Evolutionary conservation across 805 yeast species (phyloP).

Genomic region (Saturnispora galanensis): DNA sequence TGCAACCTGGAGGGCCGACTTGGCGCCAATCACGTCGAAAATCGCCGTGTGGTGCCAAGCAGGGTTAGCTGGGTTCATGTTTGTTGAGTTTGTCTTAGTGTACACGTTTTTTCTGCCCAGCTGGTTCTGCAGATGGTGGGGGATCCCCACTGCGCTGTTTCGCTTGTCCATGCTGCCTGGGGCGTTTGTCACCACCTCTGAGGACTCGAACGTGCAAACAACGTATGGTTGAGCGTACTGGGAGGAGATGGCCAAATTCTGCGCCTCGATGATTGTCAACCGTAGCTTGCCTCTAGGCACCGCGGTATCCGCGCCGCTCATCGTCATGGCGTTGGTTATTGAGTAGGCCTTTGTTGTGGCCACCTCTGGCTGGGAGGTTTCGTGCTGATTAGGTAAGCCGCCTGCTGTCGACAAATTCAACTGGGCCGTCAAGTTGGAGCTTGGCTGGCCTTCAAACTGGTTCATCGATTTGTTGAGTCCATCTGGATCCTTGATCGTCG

Average conservation of each 20-base stretch:
- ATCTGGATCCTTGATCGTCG: constrained; percentile 38
- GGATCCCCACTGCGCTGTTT: too few species aligned
- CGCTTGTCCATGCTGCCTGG: constrained; percentile 39
- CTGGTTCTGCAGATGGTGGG: constrained; percentile 19
- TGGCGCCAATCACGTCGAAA: constrained; percentile 82
- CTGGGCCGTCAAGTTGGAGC: constrained; percentile 16
- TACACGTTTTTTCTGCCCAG: constrained; percentile 14
- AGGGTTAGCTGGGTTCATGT: constrained; percentile 45
- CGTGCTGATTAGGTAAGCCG: neutral
- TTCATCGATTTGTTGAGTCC: constrained; percentile 26
- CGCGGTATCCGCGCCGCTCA: constrained; percentile 20
- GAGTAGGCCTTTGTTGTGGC: constrained; percentile 11
- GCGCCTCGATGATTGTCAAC: constrained; percentile 75
- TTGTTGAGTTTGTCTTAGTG: neutral
- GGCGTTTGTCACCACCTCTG: constrained; percentile 81
- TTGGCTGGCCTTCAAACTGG: constrained; percentile 22
- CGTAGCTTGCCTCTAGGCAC: constrained; percentile 74
- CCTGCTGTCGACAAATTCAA: constrained; percentile 5
- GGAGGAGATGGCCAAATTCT: constrained; percentile 47
- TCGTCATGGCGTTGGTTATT: constrained; percentile 13
- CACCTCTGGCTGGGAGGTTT: neutral
- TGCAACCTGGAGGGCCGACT: constrained; percentile 79
- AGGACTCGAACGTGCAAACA: constrained; percentile 83
- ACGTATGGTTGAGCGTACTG: constrained; percentile 68
- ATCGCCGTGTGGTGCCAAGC: constrained; percentile 88